phyloP scores from a whole-genome alignment of 2,329 filamentous ascomycete species.

The Fusarium xylarioides region DNA sequence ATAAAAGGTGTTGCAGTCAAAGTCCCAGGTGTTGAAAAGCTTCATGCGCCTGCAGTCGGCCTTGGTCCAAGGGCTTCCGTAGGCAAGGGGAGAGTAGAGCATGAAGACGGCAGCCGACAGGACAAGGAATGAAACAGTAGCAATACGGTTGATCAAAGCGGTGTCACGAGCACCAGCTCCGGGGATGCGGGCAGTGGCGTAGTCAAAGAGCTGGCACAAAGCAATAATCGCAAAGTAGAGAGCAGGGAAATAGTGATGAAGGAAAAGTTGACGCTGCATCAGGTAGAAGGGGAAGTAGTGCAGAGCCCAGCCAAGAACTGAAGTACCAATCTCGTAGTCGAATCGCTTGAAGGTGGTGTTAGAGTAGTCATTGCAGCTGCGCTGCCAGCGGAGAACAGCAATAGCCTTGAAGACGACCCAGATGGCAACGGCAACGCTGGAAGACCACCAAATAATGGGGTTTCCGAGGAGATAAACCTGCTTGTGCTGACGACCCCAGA shows the following conservation, averaged over 20 bases:
- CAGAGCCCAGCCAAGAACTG: conserved; percentile 92
- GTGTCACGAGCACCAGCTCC: conserved; percentile 71
- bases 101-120: conserved; percentile 79
- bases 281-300: conserved; percentile 99
- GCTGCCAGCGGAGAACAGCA: conserved; percentile 91
- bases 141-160: conserved; percentile 77
- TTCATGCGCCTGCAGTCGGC: conserved; percentile 86
- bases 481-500: conserved; percentile 94
- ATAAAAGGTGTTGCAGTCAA: conserved; percentile 95
- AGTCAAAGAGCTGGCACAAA: conserved; percentile 90
- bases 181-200: conserved; percentile 76
- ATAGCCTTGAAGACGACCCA: conserved; percentile 89
- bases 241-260: conserved; percentile 98
- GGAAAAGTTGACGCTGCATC: conserved; percentile 97
- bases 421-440: conserved; percentile 77
- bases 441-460: conserved; percentile 93
- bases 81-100: conserved; percentile 88
- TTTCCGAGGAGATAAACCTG: conserved; percentile 98
- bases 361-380: conserved; percentile 86
- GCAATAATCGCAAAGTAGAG: conserved; percentile 94
- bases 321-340: conserved; percentile 94
- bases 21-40: conserved; percentile 91
- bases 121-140: conserved; percentile 77
- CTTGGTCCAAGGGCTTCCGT: conserved; percentile 95
- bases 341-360: conserved; percentile 91